Evolutionary conservation across 2,329 filamentous ascomycete species (phyloP).

Genomic region (Macrophomina phaseolina): DNA sequence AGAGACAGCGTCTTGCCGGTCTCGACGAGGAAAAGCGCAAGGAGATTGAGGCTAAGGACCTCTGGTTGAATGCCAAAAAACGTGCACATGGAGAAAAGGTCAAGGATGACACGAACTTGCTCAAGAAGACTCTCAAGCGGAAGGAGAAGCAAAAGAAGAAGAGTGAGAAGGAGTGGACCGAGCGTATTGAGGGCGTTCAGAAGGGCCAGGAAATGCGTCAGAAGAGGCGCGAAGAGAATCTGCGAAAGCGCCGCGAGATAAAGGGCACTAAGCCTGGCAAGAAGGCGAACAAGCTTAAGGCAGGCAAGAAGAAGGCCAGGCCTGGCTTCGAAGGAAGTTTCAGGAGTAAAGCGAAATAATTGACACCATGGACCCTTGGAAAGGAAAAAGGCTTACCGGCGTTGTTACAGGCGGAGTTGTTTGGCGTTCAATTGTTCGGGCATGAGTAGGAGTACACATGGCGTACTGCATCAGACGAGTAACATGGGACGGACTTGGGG

Average conservation of each 20-base stretch:
- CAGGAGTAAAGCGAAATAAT: constrained; percentile 48
- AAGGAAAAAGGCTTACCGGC: constrained; percentile 4
- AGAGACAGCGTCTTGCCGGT: constrained; percentile 76
- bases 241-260: constrained; percentile 77
- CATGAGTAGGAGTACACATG: constrained; percentile 16
- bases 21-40: constrained; percentile 81
- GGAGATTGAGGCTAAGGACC: constrained; percentile 90
- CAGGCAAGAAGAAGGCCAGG: constrained; percentile 52
- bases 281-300: constrained; percentile 58
- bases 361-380: background rate
- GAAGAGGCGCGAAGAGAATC: constrained; percentile 56
- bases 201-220: constrained; percentile 56
- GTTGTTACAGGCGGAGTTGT: background rate
- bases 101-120: constrained; percentile 79
- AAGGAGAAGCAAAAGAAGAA: constrained; percentile 90
- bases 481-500: constrained; percentile 1
- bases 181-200: constrained; percentile 51
- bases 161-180: constrained; percentile 82
- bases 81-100: constrained; percentile 89
- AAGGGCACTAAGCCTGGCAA: constrained; percentile 72
- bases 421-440: constrained; percentile 14
- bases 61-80: constrained; percentile 90
- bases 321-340: constrained; percentile 72
- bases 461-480: constrained; percentile 6
- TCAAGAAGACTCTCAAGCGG: constrained; percentile 91